Evolutionary conservation across 345 rosid species (phyloP).

Genomic region (Sisymbrium altissimum): DNA sequence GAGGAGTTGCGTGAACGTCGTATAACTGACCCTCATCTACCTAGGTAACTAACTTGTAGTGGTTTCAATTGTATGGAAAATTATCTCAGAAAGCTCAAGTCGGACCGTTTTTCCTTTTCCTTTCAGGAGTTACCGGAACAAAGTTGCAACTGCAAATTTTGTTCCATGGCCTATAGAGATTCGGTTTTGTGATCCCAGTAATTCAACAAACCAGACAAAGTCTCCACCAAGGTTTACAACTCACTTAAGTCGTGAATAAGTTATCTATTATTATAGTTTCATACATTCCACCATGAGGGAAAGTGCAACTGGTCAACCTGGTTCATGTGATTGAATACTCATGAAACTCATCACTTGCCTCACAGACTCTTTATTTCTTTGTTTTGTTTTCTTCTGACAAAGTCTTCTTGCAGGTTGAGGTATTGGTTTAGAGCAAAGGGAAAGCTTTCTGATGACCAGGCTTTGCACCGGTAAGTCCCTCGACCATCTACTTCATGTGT

Average conservation of each 20-base stretch:
- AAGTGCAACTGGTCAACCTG: neutral
- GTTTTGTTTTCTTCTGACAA: neutral
- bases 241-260: slow-evolving; percentile 11
- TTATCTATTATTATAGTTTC: neutral
- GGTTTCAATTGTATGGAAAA: neutral
- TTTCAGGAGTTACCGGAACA: slow-evolving; percentile 86
- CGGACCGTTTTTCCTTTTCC: slow-evolving; percentile 14
- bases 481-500: slow-evolving; percentile 9
- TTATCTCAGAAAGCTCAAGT: slow-evolving; percentile 7
- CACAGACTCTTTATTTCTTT: neutral
- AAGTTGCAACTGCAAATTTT: slow-evolving; percentile 58
- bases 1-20: slow-evolving; percentile 83
- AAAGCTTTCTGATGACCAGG: slow-evolving; percentile 91
- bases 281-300: neutral
- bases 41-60: slow-evolving; percentile 60
- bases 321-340: slow-evolving; percentile 12
- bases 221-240: slow-evolving; percentile 72
- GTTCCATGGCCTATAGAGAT: slow-evolving; percentile 97
- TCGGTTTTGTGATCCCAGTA: slow-evolving; percentile 81
- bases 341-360: neutral
- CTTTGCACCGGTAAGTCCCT: slow-evolving; percentile 74
- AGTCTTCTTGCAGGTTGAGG: slow-evolving; percentile 53
- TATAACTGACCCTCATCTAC: slow-evolving; percentile 79
- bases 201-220: slow-evolving; percentile 68
- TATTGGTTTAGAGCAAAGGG: slow-evolving; percentile 97